Evolutionary conservation across 164 flowering plant species (phyloP).

Genomic region (Cinnamomum chago): DNA sequence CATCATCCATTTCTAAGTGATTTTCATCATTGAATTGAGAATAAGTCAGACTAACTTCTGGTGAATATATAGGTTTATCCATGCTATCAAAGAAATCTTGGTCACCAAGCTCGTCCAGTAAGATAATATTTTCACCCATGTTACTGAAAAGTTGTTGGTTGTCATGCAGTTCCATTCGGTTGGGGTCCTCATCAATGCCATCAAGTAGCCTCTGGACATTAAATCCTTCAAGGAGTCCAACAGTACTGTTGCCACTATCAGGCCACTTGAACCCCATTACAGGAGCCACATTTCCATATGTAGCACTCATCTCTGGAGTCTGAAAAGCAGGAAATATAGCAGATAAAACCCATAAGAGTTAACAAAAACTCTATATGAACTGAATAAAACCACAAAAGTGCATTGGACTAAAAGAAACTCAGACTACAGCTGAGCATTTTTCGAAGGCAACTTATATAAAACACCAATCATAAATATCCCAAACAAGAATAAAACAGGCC

Average conservation of each 20-base stretch:
- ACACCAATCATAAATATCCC: background rate
- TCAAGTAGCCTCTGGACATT: conserved; percentile 3
- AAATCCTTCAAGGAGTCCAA: background rate
- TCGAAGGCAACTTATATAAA: background rate
- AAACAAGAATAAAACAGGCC: background rate
- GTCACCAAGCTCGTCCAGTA: conserved; percentile 10
- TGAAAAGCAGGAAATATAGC: conserved; percentile 14
- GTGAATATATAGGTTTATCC: background rate
- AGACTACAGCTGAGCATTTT: background rate
- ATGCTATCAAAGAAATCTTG: background rate
- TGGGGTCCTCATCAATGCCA: background rate
- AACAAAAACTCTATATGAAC: background rate
- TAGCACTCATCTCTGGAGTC: conserved; percentile 11
- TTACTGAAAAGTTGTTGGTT: conserved; percentile 11
- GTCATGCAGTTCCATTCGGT: background rate
- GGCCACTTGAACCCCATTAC: background rate
- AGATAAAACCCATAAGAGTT: conserved; percentile 4
- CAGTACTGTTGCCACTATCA: conserved; percentile 2
- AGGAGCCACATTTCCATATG: conserved; percentile 10
- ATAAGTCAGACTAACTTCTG: conserved; percentile 10
- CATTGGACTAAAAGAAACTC: background rate
- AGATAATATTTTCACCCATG: conserved; percentile 3
- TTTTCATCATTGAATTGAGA: conserved; percentile 13
- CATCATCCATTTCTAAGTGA: conserved; percentile 19
- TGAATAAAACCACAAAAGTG: background rate